Evolutionary conservation across 768 basidiomycete genomes (phyloP), one percentile per base, ranked within the genome.

Genomic region (Mycena floridula): DNA sequence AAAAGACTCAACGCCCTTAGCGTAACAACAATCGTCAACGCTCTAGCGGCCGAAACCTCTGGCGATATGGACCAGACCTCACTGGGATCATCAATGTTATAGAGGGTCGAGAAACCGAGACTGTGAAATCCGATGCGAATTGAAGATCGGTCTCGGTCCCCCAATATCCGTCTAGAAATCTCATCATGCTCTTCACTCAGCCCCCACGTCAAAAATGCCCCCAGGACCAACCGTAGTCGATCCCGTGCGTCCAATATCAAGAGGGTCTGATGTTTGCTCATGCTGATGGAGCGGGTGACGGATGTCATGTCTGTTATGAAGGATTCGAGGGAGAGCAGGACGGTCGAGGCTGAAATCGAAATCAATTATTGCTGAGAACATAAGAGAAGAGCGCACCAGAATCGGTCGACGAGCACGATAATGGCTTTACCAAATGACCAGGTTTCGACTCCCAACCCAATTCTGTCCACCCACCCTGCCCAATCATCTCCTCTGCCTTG

Each of bases 41-140:
- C 76, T 12, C 86, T 73, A 3, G 77, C 70, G 0, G 91, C 88
- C 3, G 92, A 85, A 2, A 77, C 74, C 25, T 75, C 65, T 0
- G 75, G 65, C 0, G 91, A 93, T 16, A 89, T 62, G n/a, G 73
- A 76, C 92, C 94, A 96, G 0, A 66, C 59, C 27, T 75, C 73
- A 22, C 55, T 60, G 5, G 76, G 50, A 25, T 52, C 50, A 5
- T 58, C 54, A 3, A 54, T 59, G 0, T 59, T 56, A 51, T 76
- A 77, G 27, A 80, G 40, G 0, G 71, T 69, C 16, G 68, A 65
- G 20, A 69, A 59, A 23, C 60, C 63, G n/a, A 9, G 28, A 30
- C 28, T 30, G 28, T 30, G 28, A 30, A 9, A 9, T 9, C n/a
- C 28, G 28, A 30, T 30, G 9, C 1, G 65, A 56, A 20, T 60